These are phyloP conservation scores for Mucor mucedo DNA, from an alignment of 371 early-diverging fungal species.

Conservation along the genomic window DNA sequence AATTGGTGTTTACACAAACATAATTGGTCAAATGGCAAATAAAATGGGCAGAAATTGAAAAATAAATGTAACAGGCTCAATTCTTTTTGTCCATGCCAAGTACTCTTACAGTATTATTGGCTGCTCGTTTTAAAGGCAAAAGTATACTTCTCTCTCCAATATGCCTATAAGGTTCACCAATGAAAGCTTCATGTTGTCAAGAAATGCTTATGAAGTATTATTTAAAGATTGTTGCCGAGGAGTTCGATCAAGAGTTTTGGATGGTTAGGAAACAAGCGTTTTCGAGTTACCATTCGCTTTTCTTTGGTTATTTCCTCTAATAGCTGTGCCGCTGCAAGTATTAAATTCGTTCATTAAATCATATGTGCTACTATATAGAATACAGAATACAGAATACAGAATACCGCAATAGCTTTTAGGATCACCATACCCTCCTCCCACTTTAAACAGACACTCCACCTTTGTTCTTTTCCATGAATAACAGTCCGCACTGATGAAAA, in stretches of 20 bases:
- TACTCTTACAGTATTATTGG: conserved; percentile 15
- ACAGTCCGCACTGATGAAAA: background rate
- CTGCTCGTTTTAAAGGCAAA: conserved; percentile 25
- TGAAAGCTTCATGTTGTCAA: conserved; percentile 11
- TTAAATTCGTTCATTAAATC: conserved; percentile 24
- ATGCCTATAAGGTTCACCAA: conserved; percentile 18
- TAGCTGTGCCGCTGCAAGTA: conserved; percentile 21
- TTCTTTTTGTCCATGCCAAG: background rate
- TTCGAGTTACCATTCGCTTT: conserved; percentile 19
- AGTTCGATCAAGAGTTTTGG: conserved; percentile 19
- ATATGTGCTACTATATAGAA: conserved; percentile 22
- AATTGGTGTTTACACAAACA: too few species aligned
- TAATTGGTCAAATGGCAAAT: too few species aligned
- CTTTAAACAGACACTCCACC: conserved; percentile 13
- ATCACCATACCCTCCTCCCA: conserved; percentile 14
- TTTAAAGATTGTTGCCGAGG: conserved; percentile 22
- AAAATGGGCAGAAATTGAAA: too few species aligned
- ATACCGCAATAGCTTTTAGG: conserved; percentile 19
- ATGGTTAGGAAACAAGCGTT: conserved; percentile 22
- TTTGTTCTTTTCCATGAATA: conserved; percentile 17
- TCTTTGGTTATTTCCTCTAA: conserved; percentile 24
- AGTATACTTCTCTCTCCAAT: conserved; percentile 18
- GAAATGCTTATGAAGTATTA: conserved; percentile 20
- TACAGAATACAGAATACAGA: conserved; percentile 12
- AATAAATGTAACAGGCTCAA: too few species aligned